Base-by-base conservation (phyloP, 2,329 filamentous ascomycete species). In the Alternaria angustiovoidea region DNA sequence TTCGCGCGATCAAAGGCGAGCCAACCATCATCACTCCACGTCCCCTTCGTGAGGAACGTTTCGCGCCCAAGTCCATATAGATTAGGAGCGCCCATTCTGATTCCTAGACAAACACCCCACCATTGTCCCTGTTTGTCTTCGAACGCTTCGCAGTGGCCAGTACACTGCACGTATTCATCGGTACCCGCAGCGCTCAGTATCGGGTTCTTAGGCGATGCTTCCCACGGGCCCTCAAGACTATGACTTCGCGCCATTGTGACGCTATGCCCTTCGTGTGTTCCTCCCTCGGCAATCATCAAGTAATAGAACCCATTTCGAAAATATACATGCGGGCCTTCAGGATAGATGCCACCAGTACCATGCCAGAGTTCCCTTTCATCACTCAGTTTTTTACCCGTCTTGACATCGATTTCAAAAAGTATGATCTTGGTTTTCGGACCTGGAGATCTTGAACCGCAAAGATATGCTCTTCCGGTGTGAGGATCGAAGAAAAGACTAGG, bases 271-370 rank as follows among this genome's bases (percentile, higher is more conserved):
- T 62, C 52, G 43, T 59, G 61, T 16, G 61, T 66, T 26, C 63
- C 68, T 20, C 75, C 77, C 63, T 79, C 73, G 0, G 75, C 74
- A 34, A 77, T 66, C 54, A 78, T 51, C 1, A 78, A 62, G 44
- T 77, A 78, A 51, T 76, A 78, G 12, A 67, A 75, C 3, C 62
- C 73, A 52, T 76, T 67, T 43, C 71, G 73, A 20, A 64, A 61
- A 59, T 77, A 77, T 8, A 78, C 65, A 46, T 78, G 77, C 2
- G 77, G 76, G 1, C 76, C 77, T 51, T 79, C 77, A 2, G 76
- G 70, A 20, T 59, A 62, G 9, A 63, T 56, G 1, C 68, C 69
- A 8, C 68, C 72, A 4, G 76, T 78, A 4, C 75, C 75, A 39
- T 77, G 73, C 72, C 73, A 77, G 5, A 78, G 54, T 22, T 59